A percentile compares a stretch with the other conserved stretches of the same genome.
Conservation (phyloP, 192 early-diverging fungal species). For the Umbelopsis ramanniana region DNA sequence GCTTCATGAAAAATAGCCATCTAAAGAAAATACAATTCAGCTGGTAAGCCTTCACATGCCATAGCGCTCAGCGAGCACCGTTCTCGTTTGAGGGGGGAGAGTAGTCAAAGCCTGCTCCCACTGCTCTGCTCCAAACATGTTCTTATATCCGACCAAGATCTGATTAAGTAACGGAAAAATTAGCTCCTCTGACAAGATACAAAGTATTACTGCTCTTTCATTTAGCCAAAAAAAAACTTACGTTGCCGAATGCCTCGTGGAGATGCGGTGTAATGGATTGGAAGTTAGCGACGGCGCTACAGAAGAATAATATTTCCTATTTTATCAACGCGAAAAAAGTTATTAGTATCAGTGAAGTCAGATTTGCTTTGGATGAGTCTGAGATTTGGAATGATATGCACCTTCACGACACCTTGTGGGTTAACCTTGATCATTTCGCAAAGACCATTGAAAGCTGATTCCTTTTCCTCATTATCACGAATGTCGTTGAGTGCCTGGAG, state of each 20-base stretch:
- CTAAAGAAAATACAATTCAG: slow-evolving; percentile 24
- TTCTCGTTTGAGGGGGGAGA: slow-evolving; percentile 50
- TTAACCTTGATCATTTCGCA: slow-evolving; percentile 92
- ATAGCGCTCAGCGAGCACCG: slow-evolving; percentile 54
- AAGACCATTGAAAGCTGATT: slow-evolving; percentile 93
- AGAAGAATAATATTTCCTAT: slow-evolving; percentile 76
- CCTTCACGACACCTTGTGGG: slow-evolving; percentile 79
- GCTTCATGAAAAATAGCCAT: slow-evolving; percentile 20
- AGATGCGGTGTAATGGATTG: slow-evolving; percentile 65
- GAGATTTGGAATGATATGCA: slow-evolving; percentile 3
- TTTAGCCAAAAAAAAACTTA: slow-evolving; percentile 36
- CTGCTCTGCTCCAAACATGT: slow-evolving; percentile 58
- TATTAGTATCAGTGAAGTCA: neutral
- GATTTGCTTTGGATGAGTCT: neutral
- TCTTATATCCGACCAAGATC: slow-evolving; percentile 70
- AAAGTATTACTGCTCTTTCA: too few species aligned
- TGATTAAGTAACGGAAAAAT: slow-evolving; percentile 18
- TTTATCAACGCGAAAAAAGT: neutral
- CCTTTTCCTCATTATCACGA: slow-evolving; percentile 96
- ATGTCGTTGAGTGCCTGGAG: slow-evolving; percentile 77
- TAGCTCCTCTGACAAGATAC: too few species aligned
- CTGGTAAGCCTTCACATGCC: slow-evolving; percentile 45
- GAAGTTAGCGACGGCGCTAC: slow-evolving; percentile 82
- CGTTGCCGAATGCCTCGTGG: slow-evolving; percentile 67
- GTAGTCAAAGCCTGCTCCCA: slow-evolving; percentile 58